Base-by-base conservation (phyloP, 2,329 filamentous ascomycete genomes). In the Fusarium annulatum region DNA sequence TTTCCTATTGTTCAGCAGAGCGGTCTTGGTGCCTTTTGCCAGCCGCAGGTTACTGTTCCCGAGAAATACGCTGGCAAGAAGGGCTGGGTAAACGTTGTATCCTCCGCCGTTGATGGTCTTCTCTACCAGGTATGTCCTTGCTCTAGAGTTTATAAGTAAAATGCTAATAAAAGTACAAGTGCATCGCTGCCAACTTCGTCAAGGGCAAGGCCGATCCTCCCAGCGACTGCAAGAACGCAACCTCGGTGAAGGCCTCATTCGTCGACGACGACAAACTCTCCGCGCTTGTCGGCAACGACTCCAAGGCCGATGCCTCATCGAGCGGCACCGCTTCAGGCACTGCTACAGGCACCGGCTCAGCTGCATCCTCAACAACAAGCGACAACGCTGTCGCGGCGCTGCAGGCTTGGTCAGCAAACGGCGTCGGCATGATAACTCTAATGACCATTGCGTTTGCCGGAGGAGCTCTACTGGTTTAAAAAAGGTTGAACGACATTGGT, bases 111-210 rank as follows among this genome's bases (percentile, higher is more conserved):
- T 1, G 90, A 92, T 67, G 90, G 90, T 7, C 69, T 88, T 21
- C 80, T 91, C 10, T 91, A 86, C 77, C 86, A 89, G 83, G 89
- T 90, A 79, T 60, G 82, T 56, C 55, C n/a, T 4, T 5, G 28
- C 26, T 14, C 9, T 15, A 36, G 59, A 16, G 8, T 12, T 23
- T 4, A 4, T 11, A 12, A 12, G 18, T n/a, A 11, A 12, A 30
- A 34, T 28, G 23, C 61, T 72, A 61, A 71, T 18, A 69, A 41
- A 14, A 14, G 58, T 34, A 33, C 33, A 11, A 90, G 88, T 90
- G 88, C 76, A 81, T 88, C 46, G 83, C 84, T 39, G 87, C 89
- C 72, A 87, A 86, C 71, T 90, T 90, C 73, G 87, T 91, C 70
- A 76, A 78, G n/a, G 83, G 83, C 67, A 72, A 79, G n/a, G 78